Conservation (phyloP, 805 yeast species). For the Yarrowia bubula region DNA sequence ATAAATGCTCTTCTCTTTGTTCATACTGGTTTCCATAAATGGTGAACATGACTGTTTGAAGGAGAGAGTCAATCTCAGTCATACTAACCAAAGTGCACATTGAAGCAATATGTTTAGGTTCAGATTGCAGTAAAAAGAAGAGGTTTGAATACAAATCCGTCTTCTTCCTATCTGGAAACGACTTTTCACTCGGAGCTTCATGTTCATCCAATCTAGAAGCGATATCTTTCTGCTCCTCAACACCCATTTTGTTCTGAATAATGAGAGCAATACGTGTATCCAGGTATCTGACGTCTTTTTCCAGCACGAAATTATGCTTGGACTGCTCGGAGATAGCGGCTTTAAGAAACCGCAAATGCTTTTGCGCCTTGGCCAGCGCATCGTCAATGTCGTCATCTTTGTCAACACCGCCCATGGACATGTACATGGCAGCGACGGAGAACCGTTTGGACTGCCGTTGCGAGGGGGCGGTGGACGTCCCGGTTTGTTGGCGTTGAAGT, state of each 20-base stretch:
- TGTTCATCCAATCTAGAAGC: constrained; percentile 37
- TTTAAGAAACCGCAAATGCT: constrained; percentile 38
- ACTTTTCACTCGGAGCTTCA: constrained; percentile 28
- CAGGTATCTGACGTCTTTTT: constrained; percentile 42
- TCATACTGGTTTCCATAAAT: constrained; percentile 46
- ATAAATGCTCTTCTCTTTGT: constrained; percentile 43
- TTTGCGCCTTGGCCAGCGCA: constrained; percentile 39
- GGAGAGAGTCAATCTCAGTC: constrained; percentile 42
- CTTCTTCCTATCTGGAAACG: constrained; percentile 37
- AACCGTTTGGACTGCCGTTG: constrained; percentile 38
- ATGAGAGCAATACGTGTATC: constrained; percentile 43
- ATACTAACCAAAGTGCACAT: constrained; percentile 39
- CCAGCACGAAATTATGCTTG: constrained; percentile 41
- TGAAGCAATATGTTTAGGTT: constrained; percentile 41
- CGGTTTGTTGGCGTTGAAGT: constrained; percentile 17
- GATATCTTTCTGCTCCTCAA: constrained; percentile 41
- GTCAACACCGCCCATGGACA: constrained; percentile 41
- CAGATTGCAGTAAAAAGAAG: constrained; percentile 42
- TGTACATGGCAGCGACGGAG: constrained; percentile 40
- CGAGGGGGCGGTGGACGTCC: constrained; percentile 18
- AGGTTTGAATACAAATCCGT: constrained; percentile 39
- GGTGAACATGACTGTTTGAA: constrained; percentile 44
- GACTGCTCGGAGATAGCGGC: constrained; percentile 40
- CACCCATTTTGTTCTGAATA: constrained; percentile 42
- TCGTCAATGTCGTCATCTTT: constrained; percentile 40